Conservation (phyloP, 129 eudicot genomes). For the Tanacetum coccineum region DNA sequence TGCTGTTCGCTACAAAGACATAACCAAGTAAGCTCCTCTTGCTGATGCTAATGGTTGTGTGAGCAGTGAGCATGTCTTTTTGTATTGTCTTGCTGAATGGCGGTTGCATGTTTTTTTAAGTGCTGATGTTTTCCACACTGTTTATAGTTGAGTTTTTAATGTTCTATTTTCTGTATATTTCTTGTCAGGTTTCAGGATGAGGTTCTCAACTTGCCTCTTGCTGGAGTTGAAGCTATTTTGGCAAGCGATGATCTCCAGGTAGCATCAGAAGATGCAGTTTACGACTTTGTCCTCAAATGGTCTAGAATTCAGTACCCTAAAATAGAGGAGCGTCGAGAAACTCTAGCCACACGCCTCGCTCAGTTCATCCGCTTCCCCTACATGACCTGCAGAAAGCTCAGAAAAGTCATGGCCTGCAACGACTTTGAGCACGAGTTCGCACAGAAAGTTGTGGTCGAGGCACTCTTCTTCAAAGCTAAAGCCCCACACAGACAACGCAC, state of each 20-base stretch:
- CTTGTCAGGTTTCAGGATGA: slow-evolving; percentile 64
- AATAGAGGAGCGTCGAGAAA: slow-evolving; percentile 70
- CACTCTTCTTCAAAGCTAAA: slow-evolving; percentile 79
- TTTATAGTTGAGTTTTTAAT: too few species aligned
- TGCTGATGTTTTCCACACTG: background rate
- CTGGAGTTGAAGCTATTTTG: slow-evolving; percentile 71
- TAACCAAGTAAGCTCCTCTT: slow-evolving; percentile 49
- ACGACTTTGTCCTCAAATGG: slow-evolving; percentile 75
- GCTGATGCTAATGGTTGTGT: background rate
- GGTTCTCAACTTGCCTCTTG: slow-evolving; percentile 63
- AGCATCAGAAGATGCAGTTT: slow-evolving; percentile 86
- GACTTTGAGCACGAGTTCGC: slow-evolving; percentile 76
- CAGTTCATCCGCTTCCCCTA: slow-evolving; percentile 76
- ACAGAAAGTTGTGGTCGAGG: slow-evolving; percentile 65
- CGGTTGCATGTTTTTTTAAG: background rate
- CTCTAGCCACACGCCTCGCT: slow-evolving; percentile 57
- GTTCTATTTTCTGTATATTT: too few species aligned
- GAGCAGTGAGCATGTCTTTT: background rate
- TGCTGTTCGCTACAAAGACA: slow-evolving; percentile 67
- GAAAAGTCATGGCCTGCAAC: slow-evolving; percentile 64
- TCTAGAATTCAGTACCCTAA: slow-evolving; percentile 53
- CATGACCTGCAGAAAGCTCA: slow-evolving; percentile 78
- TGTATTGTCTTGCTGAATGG: background rate
- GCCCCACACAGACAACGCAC: slow-evolving; percentile 72
- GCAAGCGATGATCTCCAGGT: slow-evolving; percentile 78